These are phyloP conservation scores for Albatrellus ellisii DNA, from an alignment of 768 basidiomycete genomes.

Conservation along the genomic window DNA sequence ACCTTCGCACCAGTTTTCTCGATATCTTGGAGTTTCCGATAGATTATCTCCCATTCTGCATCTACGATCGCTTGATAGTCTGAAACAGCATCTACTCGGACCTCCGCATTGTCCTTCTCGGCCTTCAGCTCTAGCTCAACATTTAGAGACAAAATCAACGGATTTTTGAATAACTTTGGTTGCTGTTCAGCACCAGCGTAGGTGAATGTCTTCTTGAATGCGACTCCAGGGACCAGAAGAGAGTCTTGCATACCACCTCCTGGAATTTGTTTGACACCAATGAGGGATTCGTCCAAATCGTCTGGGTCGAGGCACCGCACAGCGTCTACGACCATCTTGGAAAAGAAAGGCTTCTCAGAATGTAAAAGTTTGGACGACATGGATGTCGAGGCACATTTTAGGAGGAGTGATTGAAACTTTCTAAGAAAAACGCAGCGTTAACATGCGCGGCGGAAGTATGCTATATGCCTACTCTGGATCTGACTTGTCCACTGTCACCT, in stretches of 20 bases:
- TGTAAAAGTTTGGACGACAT: constrained; percentile 99
- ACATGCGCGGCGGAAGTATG: background rate
- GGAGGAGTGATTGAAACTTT: constrained; percentile 82
- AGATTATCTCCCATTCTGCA: constrained; percentile 99
- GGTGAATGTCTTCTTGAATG: constrained; percentile 99
- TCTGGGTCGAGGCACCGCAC: constrained; percentile 86
- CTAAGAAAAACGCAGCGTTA: constrained; percentile 27
- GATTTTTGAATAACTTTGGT: constrained; percentile 82
- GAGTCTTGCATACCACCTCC: constrained; percentile 98
- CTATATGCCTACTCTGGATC: constrained; percentile 69
- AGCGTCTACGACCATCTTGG: constrained; percentile 97
- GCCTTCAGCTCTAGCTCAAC: constrained; percentile 98
- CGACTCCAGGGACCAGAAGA: constrained; percentile 75
- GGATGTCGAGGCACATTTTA: constrained; percentile 97
- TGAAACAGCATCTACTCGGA: constrained; percentile 90
- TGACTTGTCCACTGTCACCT: constrained; percentile 80
- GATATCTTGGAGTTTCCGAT: constrained; percentile 91
- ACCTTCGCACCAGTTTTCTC: constrained; percentile 95
- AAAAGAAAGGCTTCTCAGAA: constrained; percentile 98
- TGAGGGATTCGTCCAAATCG: constrained; percentile 89
- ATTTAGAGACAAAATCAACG: constrained; percentile 87
- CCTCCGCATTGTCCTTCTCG: constrained; percentile 98
- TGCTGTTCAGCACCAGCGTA: constrained; percentile 99
- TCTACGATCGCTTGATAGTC: constrained; percentile 99
- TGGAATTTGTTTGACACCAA: constrained; percentile 95